phyloP scores from a whole-genome alignment of 2,329 filamentous ascomycete genomes.

The Penicillium janthinellum region DNA sequence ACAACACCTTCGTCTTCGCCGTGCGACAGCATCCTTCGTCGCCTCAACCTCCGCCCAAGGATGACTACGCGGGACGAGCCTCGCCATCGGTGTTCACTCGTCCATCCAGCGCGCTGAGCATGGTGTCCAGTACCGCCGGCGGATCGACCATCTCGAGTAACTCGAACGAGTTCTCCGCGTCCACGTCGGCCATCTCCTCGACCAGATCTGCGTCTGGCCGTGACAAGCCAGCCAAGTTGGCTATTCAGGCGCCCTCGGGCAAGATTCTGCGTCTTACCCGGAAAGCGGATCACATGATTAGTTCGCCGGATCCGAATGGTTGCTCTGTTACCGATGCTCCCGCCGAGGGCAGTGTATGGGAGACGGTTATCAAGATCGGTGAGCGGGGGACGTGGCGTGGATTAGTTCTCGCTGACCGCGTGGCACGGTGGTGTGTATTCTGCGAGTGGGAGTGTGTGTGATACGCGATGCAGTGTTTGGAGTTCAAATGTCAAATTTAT shows the following conservation, averaged over 20 bases:
- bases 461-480: conserved; percentile 19
- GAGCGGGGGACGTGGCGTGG: conserved; percentile 65
- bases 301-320: conserved; percentile 34
- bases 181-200: conserved; percentile 58
- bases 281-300: conserved; percentile 50
- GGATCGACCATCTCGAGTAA: conserved; percentile 54
- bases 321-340: conserved; percentile 41
- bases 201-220: conserved; percentile 35
- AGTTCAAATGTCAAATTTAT: conserved; percentile 9
- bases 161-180: conserved; percentile 45
- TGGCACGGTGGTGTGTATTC: conserved; percentile 70
- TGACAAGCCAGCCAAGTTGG: conserved; percentile 89
- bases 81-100: conserved; percentile 56
- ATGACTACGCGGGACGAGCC: conserved; percentile 45
- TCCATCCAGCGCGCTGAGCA: conserved; percentile 61
- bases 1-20: conserved; percentile 97
- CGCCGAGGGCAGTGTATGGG: conserved; percentile 61
- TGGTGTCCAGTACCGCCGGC: conserved; percentile 58
- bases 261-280: conserved; percentile 77
- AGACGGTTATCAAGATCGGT: conserved; percentile 68
- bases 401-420: conserved; percentile 65
- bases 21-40: conserved; percentile 87
- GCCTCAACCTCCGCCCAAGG: conserved; percentile 45
- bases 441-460: conserved; percentile 65
- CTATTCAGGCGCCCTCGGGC: conserved; percentile 89